Evolutionary conservation across 768 basidiomycete species (phyloP).

Genomic region (Trametes gibbosa): DNA sequence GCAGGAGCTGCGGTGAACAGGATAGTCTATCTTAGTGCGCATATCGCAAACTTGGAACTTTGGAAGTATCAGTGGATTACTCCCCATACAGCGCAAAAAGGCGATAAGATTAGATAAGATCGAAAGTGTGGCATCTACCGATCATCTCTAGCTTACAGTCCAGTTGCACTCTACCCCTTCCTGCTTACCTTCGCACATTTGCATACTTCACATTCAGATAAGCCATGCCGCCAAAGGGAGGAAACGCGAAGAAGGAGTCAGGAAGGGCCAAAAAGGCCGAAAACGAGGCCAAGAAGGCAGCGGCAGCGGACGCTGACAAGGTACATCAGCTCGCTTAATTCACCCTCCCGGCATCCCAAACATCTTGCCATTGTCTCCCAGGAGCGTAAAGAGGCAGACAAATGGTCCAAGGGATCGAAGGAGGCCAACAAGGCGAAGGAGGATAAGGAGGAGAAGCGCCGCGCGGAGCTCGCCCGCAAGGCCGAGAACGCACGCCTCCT

Average conservation of each 20-base stretch:
- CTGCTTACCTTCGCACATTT: neutral
- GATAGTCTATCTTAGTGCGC: neutral
- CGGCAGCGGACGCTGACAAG: slow-evolving; percentile 56
- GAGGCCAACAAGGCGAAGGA: slow-evolving; percentile 57
- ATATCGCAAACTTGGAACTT: neutral
- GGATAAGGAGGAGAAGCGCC: slow-evolving; percentile 78
- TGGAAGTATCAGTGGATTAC: too few relatives aligned
- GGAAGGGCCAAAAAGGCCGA: slow-evolving; percentile 91
- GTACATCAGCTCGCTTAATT: slow-evolving; percentile 34
- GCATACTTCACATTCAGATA: neutral
- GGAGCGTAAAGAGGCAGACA: slow-evolving; percentile 69
- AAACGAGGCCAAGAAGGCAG: slow-evolving; percentile 81
- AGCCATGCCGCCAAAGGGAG: slow-evolving; percentile 81
- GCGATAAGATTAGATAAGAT: slow-evolving; percentile 9
- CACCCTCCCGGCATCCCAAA: neutral
- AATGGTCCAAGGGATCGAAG: slow-evolving; percentile 58
- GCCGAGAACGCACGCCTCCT: slow-evolving; percentile 82
- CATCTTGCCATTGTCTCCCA: slow-evolving; percentile 26
- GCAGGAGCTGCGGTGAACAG: neutral
- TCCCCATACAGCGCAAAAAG: too few relatives aligned
- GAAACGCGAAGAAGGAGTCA: slow-evolving; percentile 89
- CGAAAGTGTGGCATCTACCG: neutral
- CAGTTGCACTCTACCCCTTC: neutral
- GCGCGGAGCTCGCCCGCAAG: slow-evolving; percentile 79
- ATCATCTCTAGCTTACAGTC: neutral